Percentiles rank a stretch among this genome's conserved stretches.
Conservation (phyloP, 305 asterid species). For the Ilex paraguariensis region DNA sequence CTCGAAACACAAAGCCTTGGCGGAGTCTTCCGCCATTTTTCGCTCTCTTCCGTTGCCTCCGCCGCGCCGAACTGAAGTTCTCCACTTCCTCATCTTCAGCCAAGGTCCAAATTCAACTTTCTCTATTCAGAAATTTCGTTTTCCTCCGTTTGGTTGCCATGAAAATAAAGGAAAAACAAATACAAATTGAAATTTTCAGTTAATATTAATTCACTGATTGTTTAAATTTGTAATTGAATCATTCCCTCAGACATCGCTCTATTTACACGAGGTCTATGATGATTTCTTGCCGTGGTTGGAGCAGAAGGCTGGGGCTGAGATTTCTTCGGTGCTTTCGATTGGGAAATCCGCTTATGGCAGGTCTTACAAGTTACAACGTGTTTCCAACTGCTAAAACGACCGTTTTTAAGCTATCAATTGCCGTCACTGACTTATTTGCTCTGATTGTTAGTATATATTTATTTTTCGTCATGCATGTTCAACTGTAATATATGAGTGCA, state of each 20-base stretch:
- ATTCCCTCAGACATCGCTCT: too few species aligned
- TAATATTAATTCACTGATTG: too few species aligned
- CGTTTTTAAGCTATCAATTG: too few species aligned
- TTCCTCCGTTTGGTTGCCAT: background rate
- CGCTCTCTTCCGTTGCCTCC: background rate
- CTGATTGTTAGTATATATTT: too few species aligned
- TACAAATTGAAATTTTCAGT: background rate
- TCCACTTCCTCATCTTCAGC: background rate
- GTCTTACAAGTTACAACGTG: constrained; percentile 13
- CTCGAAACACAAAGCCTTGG: background rate
- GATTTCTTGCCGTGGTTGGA: constrained; percentile 77
- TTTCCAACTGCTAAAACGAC: background rate
- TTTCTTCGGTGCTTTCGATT: constrained; percentile 58
- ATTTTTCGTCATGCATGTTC: too few species aligned
- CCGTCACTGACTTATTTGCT: too few species aligned
- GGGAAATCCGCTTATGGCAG: constrained; percentile 65
- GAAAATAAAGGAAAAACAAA: background rate
- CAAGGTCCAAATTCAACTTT: background rate
- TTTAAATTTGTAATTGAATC: background rate
- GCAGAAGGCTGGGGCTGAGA: constrained; percentile 44
- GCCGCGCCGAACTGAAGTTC: background rate
- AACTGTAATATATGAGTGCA: too few species aligned
- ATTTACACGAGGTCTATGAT: constrained; percentile 12
- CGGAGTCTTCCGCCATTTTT: background rate
- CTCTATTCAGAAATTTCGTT: background rate